A percentile compares a stretch with the other conserved stretches of the same genome.
phyloP scores from a whole-genome alignment of 1,284 basidiomycete species.

The Pseudozyma hubeiensis region DNA sequence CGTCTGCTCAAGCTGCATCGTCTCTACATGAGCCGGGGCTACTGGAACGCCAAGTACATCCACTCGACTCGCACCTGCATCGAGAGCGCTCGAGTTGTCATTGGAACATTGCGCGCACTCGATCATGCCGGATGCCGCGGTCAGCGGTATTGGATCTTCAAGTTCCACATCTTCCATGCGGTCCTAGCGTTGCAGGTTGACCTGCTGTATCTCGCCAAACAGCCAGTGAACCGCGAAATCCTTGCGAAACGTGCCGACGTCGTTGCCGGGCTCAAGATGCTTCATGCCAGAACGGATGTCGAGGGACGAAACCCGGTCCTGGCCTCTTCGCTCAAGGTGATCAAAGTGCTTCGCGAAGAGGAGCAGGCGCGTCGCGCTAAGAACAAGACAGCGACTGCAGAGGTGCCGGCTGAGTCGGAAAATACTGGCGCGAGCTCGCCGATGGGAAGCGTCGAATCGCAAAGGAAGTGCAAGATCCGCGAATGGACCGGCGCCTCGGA shows the following conservation, averaged over 20 bases:
- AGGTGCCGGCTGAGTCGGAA: slow-evolving; percentile 13
- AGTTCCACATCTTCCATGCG: slow-evolving; percentile 52
- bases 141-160: slow-evolving; percentile 46
- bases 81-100: slow-evolving; percentile 47
- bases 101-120: slow-evolving; percentile 33
- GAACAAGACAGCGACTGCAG: background rate
- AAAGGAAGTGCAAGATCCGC: slow-evolving; percentile 16
- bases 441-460: slow-evolving; percentile 9
- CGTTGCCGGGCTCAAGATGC: slow-evolving; percentile 46
- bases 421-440: slow-evolving; percentile 13
- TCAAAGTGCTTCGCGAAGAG: slow-evolving; percentile 46
- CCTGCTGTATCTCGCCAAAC: slow-evolving; percentile 35
- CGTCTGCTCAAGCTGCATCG: slow-evolving; percentile 60
- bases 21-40: slow-evolving; percentile 55
- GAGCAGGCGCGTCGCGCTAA: slow-evolving; percentile 32
- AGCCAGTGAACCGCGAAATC: slow-evolving; percentile 40
- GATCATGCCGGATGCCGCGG: slow-evolving; percentile 33
- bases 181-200: slow-evolving; percentile 47
- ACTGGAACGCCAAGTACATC: slow-evolving; percentile 56
- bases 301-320: slow-evolving; percentile 43
- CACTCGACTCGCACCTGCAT: slow-evolving; percentile 56
- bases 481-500: slow-evolving; percentile 49
- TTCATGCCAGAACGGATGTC: slow-evolving; percentile 42
- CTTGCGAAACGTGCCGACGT: slow-evolving; percentile 43
- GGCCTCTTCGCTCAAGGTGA: slow-evolving; percentile 49